These are phyloP conservation scores for Lepidium campestre DNA, from an alignment of 441 rosid species.

Conservation along the genomic window DNA sequence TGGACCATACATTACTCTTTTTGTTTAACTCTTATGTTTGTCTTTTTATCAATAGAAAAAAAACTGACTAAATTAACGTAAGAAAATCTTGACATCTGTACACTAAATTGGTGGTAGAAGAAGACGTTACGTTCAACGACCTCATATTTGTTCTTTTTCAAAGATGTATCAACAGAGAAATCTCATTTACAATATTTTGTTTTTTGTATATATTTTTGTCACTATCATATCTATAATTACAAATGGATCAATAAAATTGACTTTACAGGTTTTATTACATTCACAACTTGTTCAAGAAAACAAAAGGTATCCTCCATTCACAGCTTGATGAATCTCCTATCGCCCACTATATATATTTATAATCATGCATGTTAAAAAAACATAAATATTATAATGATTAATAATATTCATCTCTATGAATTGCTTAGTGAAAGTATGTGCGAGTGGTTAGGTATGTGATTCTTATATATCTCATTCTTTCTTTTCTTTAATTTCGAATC, in stretches of 20 bases:
- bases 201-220: neutral
- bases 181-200: neutral
- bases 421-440: conserved; percentile 14
- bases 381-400: too few species aligned
- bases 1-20: neutral
- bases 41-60: neutral
- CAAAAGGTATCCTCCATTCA: neutral
- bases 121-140: neutral
- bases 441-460: conserved; percentile 31
- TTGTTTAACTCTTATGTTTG: neutral
- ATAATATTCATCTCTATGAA: neutral
- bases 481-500: conserved; percentile 1
- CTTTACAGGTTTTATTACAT: neutral
- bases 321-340: neutral
- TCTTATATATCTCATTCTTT: neutral
- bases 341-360: neutral
- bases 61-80: neutral
- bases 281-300: neutral
- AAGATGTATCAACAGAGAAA: neutral
- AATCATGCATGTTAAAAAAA: neutral
- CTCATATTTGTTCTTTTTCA: neutral
- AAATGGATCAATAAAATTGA: neutral
- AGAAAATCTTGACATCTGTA: neutral
- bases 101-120: neutral
- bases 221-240: neutral